Evolutionary conservation across 441 rosid species (phyloP).

Genomic region (Erysimum cheiri): DNA sequence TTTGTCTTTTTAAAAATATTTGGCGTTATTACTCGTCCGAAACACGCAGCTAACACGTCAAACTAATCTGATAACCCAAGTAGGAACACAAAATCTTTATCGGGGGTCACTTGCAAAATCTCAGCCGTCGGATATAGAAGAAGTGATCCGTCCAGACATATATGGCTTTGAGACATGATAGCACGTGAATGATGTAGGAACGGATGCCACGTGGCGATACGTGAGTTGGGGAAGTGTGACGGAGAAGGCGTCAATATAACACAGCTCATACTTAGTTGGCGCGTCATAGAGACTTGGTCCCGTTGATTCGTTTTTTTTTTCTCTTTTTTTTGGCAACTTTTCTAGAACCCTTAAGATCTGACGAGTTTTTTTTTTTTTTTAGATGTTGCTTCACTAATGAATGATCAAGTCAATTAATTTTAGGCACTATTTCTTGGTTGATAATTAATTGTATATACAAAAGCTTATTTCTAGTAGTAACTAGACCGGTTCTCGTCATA

Average conservation of each 20-base stretch:
- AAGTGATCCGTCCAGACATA: background rate
- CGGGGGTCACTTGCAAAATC: background rate
- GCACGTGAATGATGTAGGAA: constrained; percentile 15
- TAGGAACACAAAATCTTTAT: background rate
- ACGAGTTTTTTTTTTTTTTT: background rate
- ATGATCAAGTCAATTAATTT: background rate
- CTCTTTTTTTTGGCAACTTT: constrained; percentile 23
- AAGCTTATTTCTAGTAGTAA: no score
- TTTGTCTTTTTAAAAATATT: background rate
- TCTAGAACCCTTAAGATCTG: constrained; percentile 12
- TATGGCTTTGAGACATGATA: constrained; percentile 1
- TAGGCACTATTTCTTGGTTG: background rate
- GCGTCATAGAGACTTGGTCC: constrained; percentile 47
- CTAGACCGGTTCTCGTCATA: background rate
- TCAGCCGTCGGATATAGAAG: constrained; percentile 42
- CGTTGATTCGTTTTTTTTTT: constrained; percentile 16
- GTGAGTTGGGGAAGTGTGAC: constrained; percentile 36
- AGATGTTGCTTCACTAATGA: background rate
- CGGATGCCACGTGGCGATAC: constrained; percentile 37
- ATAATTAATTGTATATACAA: background rate
- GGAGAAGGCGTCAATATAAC: constrained; percentile 12
- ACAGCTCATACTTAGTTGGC: constrained; percentile 62
- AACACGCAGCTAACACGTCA: constrained; percentile 52
- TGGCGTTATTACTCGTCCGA: constrained; percentile 28
- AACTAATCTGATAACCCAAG: background rate